Conservation (phyloP, 768 basidiomycete genomes). For the Suillus occidentalis region DNA sequence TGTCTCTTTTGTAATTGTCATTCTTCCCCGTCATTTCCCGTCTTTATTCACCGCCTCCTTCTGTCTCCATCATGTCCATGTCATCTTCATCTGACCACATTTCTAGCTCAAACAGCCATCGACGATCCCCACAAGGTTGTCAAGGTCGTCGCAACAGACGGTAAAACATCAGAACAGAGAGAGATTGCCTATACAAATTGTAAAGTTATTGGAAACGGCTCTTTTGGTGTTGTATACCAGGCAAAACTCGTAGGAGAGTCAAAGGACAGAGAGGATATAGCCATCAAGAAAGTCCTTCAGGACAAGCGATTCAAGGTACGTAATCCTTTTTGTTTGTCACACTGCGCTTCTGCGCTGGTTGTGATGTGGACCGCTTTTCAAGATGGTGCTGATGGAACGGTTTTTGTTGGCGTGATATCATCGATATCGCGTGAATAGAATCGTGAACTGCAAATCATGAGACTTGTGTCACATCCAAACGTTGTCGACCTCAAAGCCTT, state of each 20-base stretch:
- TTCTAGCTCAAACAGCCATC: conserved; percentile 52
- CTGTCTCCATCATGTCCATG: conserved; percentile 27
- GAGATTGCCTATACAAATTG: conserved; percentile 95
- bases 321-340: conserved; percentile 19
- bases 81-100: conserved; percentile 25
- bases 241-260: conserved; percentile 76
- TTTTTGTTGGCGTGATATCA: neutral
- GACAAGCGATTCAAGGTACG: conserved; percentile 99
- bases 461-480: conserved; percentile 93
- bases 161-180: conserved; percentile 85
- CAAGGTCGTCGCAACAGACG: conserved; percentile 93
- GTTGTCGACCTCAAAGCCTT: conserved; percentile 97
- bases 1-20: conserved; percentile 16
- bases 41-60: conserved; percentile 39
- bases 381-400: conserved; percentile 15
- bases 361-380: neutral
- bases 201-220: conserved; percentile 98
- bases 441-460: conserved; percentile 99
- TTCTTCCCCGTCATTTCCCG: conserved; percentile 22
- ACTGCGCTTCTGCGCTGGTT: neutral
- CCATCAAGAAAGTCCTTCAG: conserved; percentile 99
- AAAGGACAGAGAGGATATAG: conserved; percentile 79
- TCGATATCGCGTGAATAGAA: conserved; percentile 55
- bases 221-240: conserved; percentile 98
- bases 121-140: conserved; percentile 98